These are phyloP conservation scores for Stagonosporopsis vannaccii DNA, from an alignment of 2,329 filamentous ascomycete genomes.

Conservation along the genomic window DNA sequence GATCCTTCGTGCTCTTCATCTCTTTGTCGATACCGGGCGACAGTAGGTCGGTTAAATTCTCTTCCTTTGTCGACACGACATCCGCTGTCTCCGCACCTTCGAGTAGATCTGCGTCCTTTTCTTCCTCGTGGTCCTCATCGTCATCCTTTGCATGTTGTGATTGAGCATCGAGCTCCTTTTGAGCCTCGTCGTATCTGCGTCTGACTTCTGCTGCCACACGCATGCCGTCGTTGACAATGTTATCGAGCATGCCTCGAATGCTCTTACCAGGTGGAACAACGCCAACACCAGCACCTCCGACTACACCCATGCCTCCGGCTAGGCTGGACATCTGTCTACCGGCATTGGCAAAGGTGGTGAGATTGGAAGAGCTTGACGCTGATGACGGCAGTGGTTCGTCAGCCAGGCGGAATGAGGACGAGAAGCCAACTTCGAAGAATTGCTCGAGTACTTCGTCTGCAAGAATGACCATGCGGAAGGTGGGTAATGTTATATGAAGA, in stretches of 20 bases:
- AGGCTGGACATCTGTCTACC: slow-evolving; percentile 54
- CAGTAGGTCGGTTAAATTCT: slow-evolving; percentile 24
- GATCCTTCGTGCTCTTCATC: slow-evolving; percentile 39
- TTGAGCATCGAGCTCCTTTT: slow-evolving; percentile 87
- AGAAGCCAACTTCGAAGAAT: slow-evolving; percentile 97
- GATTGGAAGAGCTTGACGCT: slow-evolving; percentile 67
- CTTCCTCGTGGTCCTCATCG: slow-evolving; percentile 68
- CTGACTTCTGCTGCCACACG: slow-evolving; percentile 91
- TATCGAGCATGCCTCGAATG: slow-evolving; percentile 90
- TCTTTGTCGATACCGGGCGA: slow-evolving; percentile 30
- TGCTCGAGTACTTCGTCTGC: slow-evolving; percentile 95
- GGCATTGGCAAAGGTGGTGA: slow-evolving; percentile 85
- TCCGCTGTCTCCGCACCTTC: slow-evolving; percentile 59
- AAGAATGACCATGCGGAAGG: slow-evolving; percentile 97
- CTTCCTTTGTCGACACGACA: slow-evolving; percentile 43
- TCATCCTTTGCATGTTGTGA: slow-evolving; percentile 62
- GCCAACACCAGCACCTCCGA: slow-evolving; percentile 56
- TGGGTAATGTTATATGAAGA: slow-evolving; percentile 93
- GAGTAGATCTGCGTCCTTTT: slow-evolving; percentile 55
- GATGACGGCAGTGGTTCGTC: slow-evolving; percentile 63
- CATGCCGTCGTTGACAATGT: slow-evolving; percentile 97
- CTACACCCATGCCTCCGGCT: slow-evolving; percentile 52
- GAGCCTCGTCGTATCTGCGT: slow-evolving; percentile 93
- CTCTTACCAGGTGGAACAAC: slow-evolving; percentile 73
- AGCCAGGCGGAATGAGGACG: slow-evolving; percentile 87